A percentile compares a stretch with the other conserved stretches of the same genome.
Conservation (phyloP, 2,329 filamentous ascomycete genomes). For the Nigrospora osmanthi region DNA sequence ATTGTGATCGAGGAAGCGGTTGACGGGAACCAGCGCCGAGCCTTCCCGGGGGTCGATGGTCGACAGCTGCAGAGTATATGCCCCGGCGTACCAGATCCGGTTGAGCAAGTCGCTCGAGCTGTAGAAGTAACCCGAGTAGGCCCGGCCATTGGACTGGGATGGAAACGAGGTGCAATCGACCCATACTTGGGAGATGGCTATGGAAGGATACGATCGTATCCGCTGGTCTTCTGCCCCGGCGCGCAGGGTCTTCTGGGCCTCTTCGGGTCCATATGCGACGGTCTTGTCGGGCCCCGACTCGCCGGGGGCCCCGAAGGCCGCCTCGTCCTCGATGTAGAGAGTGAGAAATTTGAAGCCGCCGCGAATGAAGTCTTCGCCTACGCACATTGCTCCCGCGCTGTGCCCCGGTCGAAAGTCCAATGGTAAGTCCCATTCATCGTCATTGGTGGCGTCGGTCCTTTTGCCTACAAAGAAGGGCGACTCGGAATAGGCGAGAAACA, state of each 20-base stretch:
- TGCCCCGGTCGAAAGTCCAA: slow-evolving; percentile 17
- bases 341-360: slow-evolving; percentile 32
- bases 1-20: slow-evolving; percentile 6
- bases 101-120: slow-evolving; percentile 41
- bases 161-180: slow-evolving; percentile 32
- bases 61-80: slow-evolving; percentile 30
- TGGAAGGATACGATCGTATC: slow-evolving; percentile 14
- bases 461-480: slow-evolving; percentile 24
- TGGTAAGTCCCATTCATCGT: slow-evolving; percentile 22
- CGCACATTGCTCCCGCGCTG: slow-evolving; percentile 22
- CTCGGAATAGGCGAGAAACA: slow-evolving; percentile 27
- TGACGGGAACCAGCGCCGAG: slow-evolving; percentile 9
- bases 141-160: slow-evolving; percentile 35
- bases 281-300: slow-evolving; percentile 10
- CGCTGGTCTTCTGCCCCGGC: slow-evolving; percentile 2
- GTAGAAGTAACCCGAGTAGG: slow-evolving; percentile 48
- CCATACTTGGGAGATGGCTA: slow-evolving; percentile 25
- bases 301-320: slow-evolving; percentile 10
- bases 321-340: slow-evolving; percentile 18
- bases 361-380: slow-evolving; percentile 23
- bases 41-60: slow-evolving; percentile 19
- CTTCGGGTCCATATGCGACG: neutral
- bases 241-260: slow-evolving; percentile 10
- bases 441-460: slow-evolving; percentile 24
- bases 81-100: slow-evolving; percentile 43